Evolutionary conservation across 257 asterid genomes (phyloP), one percentile per base, ranked within the genome.

Genomic region (Scutellaria minor): DNA sequence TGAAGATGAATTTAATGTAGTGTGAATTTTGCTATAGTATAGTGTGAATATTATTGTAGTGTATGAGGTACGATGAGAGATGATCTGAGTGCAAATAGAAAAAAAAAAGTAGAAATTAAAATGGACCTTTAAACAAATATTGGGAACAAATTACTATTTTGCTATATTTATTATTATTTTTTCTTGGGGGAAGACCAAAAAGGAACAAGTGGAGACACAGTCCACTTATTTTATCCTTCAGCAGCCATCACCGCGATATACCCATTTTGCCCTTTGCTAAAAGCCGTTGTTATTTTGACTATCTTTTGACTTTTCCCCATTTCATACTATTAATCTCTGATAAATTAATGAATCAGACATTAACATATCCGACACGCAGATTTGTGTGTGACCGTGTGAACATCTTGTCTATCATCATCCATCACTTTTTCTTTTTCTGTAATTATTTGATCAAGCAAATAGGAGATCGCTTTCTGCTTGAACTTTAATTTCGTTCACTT

Each of bases 231-330:
- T 52, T 67, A 66, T 73, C 59, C 69, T 41, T 9, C 18, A 62
- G 31, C 1, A 52, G 18, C 52, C 14, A 13, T 27, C 64, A 51
- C 45, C 27, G 0, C 9, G 8, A 45, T 20, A 47, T 69, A 13
- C 79, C 83, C 51, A 69, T 69, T 74, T 55, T 56, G 66, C 83
- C 79, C 79, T 55, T 69, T 2, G 42, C 39, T 35, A 7, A 46
- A 31, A 68, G 63, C 56, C 63, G 9, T 14, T 24, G 53, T 12
- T 12, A 24, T 8, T n/a, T 40, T 42, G 77, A 68, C 76, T 24
- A 46, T 22, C 37, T 62, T 22, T 45, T 7, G 79, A 68, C 79
- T 74, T 69, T 78, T 7, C 58, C 14, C 12, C 5, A 22, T 11
- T 59, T 45, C 64, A 47, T 7, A 50, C 42, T 41, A 48, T 22